phyloP scores from a whole-genome alignment of 2,329 filamentous ascomycete species.

The Sarocladium oryzae region DNA sequence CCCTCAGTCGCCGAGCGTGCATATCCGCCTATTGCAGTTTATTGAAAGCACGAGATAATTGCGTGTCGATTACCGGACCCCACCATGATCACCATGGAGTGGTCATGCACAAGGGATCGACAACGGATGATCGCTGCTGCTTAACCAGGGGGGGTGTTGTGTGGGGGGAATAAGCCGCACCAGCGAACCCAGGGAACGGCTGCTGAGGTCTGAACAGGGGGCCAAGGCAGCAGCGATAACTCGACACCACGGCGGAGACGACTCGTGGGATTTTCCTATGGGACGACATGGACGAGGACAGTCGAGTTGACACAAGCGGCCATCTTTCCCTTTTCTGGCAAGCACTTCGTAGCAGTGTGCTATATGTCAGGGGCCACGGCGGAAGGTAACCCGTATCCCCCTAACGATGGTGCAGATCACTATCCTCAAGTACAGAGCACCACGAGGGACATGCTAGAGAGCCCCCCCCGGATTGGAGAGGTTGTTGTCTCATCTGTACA shows the following conservation, averaged over 20 bases:
- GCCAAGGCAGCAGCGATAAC: neutral
- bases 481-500: no score
- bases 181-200: neutral
- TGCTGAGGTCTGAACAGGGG: neutral
- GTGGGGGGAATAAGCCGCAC: neutral
- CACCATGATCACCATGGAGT: slow-evolving; percentile 2
- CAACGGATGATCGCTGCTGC: slow-evolving; percentile 6
- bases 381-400: neutral
- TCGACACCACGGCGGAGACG: neutral
- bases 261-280: neutral
- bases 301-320: neutral
- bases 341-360: neutral
- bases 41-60: neutral
- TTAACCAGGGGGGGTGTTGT: slow-evolving; percentile 2
- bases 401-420: neutral
- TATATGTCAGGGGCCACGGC: neutral
- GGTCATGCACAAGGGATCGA: neutral
- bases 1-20: neutral
- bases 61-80: neutral
- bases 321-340: neutral
- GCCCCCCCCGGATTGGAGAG: no score
- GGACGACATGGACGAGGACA: neutral
- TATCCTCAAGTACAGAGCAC: neutral
- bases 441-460: neutral
- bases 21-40: no score